Conservation (phyloP, 106 monocot genomes). For the Allium cepa region DNA sequence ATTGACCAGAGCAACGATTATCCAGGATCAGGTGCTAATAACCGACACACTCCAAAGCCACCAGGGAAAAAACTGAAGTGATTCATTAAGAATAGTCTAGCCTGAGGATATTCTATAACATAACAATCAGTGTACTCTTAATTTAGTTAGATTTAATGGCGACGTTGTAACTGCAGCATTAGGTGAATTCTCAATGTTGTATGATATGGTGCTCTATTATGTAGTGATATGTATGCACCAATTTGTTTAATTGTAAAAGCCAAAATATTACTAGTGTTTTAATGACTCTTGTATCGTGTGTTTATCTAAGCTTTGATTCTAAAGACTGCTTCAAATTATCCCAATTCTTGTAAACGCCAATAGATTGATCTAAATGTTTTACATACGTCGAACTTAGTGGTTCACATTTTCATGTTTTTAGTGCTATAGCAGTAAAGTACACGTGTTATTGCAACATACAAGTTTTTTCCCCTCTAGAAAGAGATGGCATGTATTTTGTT, state of each 20-base stretch:
- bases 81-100: neutral
- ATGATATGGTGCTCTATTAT: neutral
- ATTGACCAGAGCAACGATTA: constrained; percentile 1
- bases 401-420: no score
- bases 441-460: no score
- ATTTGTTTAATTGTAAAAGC: neutral
- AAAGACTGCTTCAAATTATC: no score
- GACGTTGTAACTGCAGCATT: neutral
- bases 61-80: constrained; percentile 5
- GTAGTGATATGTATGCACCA: neutral
- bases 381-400: no score
- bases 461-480: neutral
- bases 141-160: no score
- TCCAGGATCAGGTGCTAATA: constrained; percentile 8
- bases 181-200: neutral
- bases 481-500: neutral
- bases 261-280: no score
- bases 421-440: no score
- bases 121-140: neutral
- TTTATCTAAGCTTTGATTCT: no score
- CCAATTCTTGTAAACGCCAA: no score
- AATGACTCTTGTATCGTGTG: no score
- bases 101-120: neutral
- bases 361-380: no score
- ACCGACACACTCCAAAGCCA: constrained; percentile 6